Base-by-base conservation (phyloP, 371 early-diverging fungal genomes). In the Mucor mucedo region DNA sequence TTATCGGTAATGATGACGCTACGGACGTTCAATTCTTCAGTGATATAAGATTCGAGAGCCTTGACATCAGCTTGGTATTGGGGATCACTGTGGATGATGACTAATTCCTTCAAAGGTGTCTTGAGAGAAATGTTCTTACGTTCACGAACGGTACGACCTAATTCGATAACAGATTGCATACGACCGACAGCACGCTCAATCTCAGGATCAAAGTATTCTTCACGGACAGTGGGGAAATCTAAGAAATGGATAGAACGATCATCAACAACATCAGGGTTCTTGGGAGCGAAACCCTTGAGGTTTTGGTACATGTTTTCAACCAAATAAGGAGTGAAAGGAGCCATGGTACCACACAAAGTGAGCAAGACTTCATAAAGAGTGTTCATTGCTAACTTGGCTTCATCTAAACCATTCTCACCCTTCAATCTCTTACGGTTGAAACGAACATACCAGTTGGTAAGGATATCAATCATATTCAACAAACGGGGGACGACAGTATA, bases 371-470 rank as follows among this genome's bases (percentile, higher is more conserved):
- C 95, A 69, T 91, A 95, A 62, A 99, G 87, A 11, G 97, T 93
- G 78, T 93, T 94, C 78, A 97, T 84, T 27, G 98, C 93, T 58
- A 83, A 78, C 42, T 83, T 79, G 39, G 95, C 89, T 67, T 97
- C 97, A 53, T 93, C 93, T 27, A 87, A 70, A 62, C 96, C 94
- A 70, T 89, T 86, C 68, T 98, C 96, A 63, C 95, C 95, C 82
- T 98, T 99, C 63, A 99, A 85, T 64, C 97, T 89, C 78, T 93
- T 94, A 66, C 99, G 93, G 88, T 99, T 99, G 87, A 99, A 98
- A 66, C 99, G 93, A 66, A 99, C 91, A 79, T 99, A 99, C 99
- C 99, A 99, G 83, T 99, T 99, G 71, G 98, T 99, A 58, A 99
- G 84, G 59, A 93, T 87, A 72, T 99, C 99, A 67, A 99, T 91